Evolutionary conservation across 2,329 filamentous ascomycete genomes (phyloP).

Genomic region (Talaromyces sp.): DNA sequence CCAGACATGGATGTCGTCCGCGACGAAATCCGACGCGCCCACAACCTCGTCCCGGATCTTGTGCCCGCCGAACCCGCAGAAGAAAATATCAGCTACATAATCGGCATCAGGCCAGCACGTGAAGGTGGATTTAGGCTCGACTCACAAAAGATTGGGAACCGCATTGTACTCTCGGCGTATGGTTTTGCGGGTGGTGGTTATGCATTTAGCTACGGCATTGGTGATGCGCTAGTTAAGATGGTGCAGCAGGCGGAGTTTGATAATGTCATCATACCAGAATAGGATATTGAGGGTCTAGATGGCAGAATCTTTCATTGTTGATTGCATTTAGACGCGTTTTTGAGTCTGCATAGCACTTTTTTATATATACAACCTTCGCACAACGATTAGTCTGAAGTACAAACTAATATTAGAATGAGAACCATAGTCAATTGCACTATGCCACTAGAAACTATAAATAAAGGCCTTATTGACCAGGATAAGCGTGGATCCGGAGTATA

Average conservation of each 20-base stretch:
- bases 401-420: neutral
- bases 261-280: constrained; percentile 25
- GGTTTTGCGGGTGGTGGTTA: constrained; percentile 40
- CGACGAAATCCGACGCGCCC: constrained; percentile 40
- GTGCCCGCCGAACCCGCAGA: constrained; percentile 32
- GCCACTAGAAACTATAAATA: neutral
- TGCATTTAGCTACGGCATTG: constrained; percentile 38
- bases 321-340: neutral
- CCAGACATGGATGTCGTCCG: constrained; percentile 35
- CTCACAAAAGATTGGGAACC: constrained; percentile 26
- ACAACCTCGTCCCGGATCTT: constrained; percentile 36
- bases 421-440: neutral
- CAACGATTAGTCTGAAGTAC: neutral
- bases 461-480: neutral
- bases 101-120: constrained; percentile 37
- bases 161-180: constrained; percentile 35
- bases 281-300: neutral
- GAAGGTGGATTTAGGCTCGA: constrained; percentile 37
- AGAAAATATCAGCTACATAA: constrained; percentile 31
- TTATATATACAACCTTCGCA: neutral
- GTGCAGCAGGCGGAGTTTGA: constrained; percentile 33
- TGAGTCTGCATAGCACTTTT: neutral
- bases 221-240: constrained; percentile 35
- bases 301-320: neutral
- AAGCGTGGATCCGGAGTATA: neutral